These are phyloP conservation scores for Tuctoria greenei DNA, from an alignment of 176 grass and related monocot species.

Conservation along the genomic window DNA sequence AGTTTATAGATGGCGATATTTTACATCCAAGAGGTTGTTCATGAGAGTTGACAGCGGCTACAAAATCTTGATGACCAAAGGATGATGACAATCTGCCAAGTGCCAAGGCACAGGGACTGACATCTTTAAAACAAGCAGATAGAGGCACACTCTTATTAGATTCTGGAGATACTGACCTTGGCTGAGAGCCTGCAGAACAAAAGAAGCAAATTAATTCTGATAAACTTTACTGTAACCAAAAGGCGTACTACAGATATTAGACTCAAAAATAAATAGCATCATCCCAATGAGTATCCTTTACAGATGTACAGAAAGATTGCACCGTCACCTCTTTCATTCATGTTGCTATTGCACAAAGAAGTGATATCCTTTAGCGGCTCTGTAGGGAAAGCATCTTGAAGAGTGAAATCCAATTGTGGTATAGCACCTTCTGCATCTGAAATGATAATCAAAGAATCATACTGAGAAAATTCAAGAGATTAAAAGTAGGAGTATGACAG, in stretches of 20 bases:
- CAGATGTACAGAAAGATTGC: constrained; percentile 2
- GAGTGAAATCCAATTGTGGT: constrained; percentile 32
- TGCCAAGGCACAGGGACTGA: constrained; percentile 41
- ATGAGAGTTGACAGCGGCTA: constrained; percentile 38
- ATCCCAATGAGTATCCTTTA: not conserved
- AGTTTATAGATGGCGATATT: constrained; percentile 31
- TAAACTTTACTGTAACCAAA: constrained; percentile 14
- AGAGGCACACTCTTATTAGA: constrained; percentile 18
- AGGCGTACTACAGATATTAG: constrained; percentile 5
- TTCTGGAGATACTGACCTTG: constrained; percentile 42
- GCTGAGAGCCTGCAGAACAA: constrained; percentile 51
- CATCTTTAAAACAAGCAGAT: constrained; percentile 10
- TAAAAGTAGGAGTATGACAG: not conserved
- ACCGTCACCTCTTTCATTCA: constrained; percentile 55
- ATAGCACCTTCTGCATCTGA: constrained; percentile 42
- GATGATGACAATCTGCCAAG: constrained; percentile 54
- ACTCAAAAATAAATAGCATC: constrained; percentile 37
- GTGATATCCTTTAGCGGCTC: constrained; percentile 38
- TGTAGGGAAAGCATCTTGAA: constrained; percentile 34
- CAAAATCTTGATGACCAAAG: constrained; percentile 48
- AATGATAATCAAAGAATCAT: constrained; percentile 29
- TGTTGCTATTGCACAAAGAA: constrained; percentile 34
- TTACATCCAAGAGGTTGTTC: constrained; percentile 42
- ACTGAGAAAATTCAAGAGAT: not conserved
- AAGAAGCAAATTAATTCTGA: constrained; percentile 20